Base-by-base conservation (phyloP, 371 early-diverging fungal species). In the Rhizopus arrhizus region DNA sequence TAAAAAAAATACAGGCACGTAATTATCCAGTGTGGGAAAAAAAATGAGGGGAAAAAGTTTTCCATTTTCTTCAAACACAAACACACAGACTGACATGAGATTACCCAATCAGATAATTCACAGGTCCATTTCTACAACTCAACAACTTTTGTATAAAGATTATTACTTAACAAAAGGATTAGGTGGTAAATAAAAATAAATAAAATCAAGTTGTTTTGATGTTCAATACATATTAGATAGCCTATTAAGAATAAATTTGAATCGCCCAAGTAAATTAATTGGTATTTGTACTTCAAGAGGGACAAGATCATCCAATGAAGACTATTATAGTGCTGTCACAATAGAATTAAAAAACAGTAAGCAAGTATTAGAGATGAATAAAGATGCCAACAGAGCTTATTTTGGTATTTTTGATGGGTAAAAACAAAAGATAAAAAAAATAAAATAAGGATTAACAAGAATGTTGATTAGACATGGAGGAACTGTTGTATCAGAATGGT, bases 321-420 rank as follows among this genome's bases (percentile, higher is more conserved):
- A 83, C 43, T 56, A 75, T 8, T 80, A 65, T 46, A 56, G 68
- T 31, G 61, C 70, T 4, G 70, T 72, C 5, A 72, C 75, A 0
- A 54, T 83, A 5, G 74, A 78, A 34, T 32, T 83, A 8, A 65
- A 73, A 12, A 35, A 47, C 5, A 48, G 59, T 0, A 33, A 55
- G 4, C 34, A 47, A 15, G 5, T 72, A 29, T 55, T 48, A 5
- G 51, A 56, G 0, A 69, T 75, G 72, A 65, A 66, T 41, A 72
- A 68, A 33, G 74, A 77, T 22, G 67, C 73, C 0, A 65, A 70
- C 48, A 56, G 74, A 34, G 74, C 70, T 16, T 83, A 83, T 61
- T 66, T 83, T 66, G 84, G 80, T 51, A 61, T 83, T 5, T 83
- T 81, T 66, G 84, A 83, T 53, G 84, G 84, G 84, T 81, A 72